These are phyloP conservation scores for Syzygium jambos DNA, from an alignment of 345 rosid species.

Conservation along the genomic window DNA sequence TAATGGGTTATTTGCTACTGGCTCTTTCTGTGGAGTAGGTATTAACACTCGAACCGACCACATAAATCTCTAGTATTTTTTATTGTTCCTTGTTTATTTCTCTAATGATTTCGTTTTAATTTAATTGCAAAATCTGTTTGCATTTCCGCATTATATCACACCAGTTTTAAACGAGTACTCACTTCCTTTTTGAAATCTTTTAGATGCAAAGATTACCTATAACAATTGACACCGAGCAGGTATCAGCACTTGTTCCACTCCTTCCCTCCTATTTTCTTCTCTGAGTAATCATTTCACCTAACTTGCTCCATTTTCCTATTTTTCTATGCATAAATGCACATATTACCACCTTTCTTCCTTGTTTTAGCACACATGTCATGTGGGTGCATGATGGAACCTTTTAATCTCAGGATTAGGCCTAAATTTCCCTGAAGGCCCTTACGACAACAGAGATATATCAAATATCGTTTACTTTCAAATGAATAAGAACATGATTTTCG, in stretches of 20 bases:
- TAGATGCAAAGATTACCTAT: too few relatives aligned
- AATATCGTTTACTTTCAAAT: neutral
- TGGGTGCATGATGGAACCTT: neutral
- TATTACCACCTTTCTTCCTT: neutral
- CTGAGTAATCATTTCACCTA: neutral
- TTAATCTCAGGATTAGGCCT: neutral
- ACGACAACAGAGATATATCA: neutral
- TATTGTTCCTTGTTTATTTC: too few relatives aligned
- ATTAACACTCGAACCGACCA: too few relatives aligned
- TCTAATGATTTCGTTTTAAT: too few relatives aligned
- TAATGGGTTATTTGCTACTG: too few relatives aligned
- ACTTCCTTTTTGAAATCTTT: neutral
- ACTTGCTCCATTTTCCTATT: too few relatives aligned
- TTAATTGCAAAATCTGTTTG: too few relatives aligned
- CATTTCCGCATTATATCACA: too few relatives aligned
- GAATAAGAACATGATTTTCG: neutral
- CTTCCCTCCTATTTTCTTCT: neutral
- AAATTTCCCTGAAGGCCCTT: neutral
- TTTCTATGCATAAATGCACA: neutral
- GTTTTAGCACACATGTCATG: neutral
- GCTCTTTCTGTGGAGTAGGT: too few relatives aligned
- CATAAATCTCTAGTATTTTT: too few relatives aligned
- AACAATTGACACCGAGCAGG: neutral
- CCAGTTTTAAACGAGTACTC: neutral
- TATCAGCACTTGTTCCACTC: neutral